Percentiles rank a stretch among this genome's conserved stretches.
Evolutionary conservation across 495 filamentous ascomycete species (phyloP).

Genomic region (Ascodesmis nigricans): DNA sequence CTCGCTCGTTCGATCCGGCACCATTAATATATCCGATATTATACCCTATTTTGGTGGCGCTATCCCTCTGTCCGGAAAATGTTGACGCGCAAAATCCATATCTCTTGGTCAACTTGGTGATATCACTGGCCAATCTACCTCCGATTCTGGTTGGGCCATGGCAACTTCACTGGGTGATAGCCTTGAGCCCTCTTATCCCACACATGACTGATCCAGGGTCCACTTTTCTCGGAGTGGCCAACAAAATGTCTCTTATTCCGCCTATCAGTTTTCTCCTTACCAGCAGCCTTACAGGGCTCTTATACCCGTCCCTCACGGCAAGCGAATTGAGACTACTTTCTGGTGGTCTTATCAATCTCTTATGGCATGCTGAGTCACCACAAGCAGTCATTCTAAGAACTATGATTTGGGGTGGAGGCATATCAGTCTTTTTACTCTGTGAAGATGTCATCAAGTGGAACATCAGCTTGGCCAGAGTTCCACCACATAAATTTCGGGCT

Average conservation of each 20-base stretch:
- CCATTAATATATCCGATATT: conserved; percentile 68
- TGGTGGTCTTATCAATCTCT: conserved; percentile 56
- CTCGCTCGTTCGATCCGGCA: conserved; percentile 60
- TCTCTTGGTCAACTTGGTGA: conserved; percentile 56
- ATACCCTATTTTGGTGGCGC: conserved; percentile 53
- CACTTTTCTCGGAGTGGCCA: background rate
- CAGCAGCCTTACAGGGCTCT: conserved; percentile 51
- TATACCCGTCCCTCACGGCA: conserved; percentile 64
- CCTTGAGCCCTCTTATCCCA: conserved; percentile 52
- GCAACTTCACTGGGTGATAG: conserved; percentile 30
- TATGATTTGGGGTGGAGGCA: conserved; percentile 69
- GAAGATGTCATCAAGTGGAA: conserved; percentile 64
- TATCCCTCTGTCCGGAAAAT: conserved; percentile 42
- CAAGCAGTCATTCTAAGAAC: conserved; percentile 66
- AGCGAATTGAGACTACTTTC: conserved; percentile 79
- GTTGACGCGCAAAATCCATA: conserved; percentile 24
- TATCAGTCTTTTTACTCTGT: conserved; percentile 52
- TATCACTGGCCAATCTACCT: conserved; percentile 61
- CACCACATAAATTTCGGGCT: conserved; percentile 69
- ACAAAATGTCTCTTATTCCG: conserved; percentile 11
- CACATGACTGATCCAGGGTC: conserved; percentile 2
- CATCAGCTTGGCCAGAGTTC: conserved; percentile 64
- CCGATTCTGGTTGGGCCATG: conserved; percentile 41
- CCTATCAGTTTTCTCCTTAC: conserved; percentile 23
- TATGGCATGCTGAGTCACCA: conserved; percentile 55